Percentiles rank a stretch among this genome's conserved stretches.
phyloP scores from a whole-genome alignment of 306 rosid genomes.

The Inga laurina region DNA sequence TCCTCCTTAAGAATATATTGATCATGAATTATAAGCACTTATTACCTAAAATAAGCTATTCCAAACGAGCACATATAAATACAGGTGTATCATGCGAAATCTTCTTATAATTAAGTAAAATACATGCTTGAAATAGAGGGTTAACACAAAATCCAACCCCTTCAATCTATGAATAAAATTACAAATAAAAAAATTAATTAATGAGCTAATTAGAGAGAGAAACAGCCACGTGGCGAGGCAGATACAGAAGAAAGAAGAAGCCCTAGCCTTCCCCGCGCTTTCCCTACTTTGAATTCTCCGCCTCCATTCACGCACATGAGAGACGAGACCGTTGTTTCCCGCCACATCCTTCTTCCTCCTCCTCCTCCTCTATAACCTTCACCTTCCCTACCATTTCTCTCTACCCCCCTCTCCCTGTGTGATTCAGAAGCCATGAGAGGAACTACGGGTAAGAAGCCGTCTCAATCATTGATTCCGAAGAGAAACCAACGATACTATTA shows the following conservation, averaged over 20 bases:
- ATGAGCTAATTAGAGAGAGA: too few species aligned
- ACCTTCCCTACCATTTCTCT: background rate
- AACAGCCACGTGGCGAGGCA: too few species aligned
- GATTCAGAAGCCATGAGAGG: background rate
- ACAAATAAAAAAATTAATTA: too few species aligned
- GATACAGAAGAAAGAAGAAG: background rate
- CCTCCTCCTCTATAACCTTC: background rate
- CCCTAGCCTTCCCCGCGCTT: background rate
- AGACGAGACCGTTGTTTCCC: background rate
- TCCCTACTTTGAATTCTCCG: slow-evolving; percentile 3
- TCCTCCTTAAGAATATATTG: too few species aligned
- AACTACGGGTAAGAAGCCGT: background rate
- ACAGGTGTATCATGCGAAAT: too few species aligned
- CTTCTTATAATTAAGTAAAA: too few species aligned
- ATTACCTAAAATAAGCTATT: too few species aligned
- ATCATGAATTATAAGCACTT: too few species aligned
- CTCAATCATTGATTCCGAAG: background rate
- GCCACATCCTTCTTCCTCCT: background rate
- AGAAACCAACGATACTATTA: background rate
- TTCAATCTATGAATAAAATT: too few species aligned
- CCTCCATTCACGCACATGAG: background rate
- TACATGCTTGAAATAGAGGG: too few species aligned
- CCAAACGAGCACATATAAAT: too few species aligned
- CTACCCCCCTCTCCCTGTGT: background rate
- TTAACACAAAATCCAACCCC: too few species aligned